These are phyloP conservation scores for Coemansia furcata DNA, from an alignment of 192 early-diverging fungal species.

Conservation along the genomic window DNA sequence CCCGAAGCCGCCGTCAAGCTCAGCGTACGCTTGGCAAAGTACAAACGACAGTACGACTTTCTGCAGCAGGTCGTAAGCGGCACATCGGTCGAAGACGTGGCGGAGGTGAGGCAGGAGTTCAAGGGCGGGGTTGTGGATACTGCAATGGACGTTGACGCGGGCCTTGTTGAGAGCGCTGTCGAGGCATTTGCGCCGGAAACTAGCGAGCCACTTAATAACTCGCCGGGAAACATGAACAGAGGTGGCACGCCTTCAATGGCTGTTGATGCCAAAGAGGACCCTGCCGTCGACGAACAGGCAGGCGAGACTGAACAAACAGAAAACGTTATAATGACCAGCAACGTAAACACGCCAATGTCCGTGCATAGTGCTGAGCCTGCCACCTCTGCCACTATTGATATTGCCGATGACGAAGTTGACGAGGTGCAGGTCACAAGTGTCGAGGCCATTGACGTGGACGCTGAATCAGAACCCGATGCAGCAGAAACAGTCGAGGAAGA, in stretches of 20 bases:
- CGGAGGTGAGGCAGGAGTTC: background rate
- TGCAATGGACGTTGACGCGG: constrained; percentile 7
- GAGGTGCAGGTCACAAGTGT: constrained; percentile 15
- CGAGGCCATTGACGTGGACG: constrained; percentile 22
- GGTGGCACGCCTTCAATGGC: constrained; percentile 3
- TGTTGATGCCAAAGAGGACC: background rate
- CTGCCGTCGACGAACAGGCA: background rate
- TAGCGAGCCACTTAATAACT: background rate
- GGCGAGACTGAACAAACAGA: background rate
- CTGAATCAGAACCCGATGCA: background rate
- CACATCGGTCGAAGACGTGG: constrained; percentile 14
- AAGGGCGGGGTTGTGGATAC: background rate
- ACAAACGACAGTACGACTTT: constrained; percentile 35
- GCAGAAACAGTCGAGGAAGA: constrained; percentile 5
- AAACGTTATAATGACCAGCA: constrained; percentile 4
- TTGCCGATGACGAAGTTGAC: background rate
- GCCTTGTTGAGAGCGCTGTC: background rate
- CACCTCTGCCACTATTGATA: background rate
- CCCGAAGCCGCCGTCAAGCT: constrained; percentile 35
- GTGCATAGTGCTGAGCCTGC: background rate
- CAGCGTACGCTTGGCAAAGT: constrained; percentile 15
- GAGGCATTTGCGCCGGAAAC: background rate
- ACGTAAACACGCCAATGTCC: constrained; percentile 23
- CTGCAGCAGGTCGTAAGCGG: constrained; percentile 31
- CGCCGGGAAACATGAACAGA: background rate